These are phyloP conservation scores for Bothriochloa decipiens DNA, from an alignment of 176 grass and related monocot genomes.

Conservation along the genomic window DNA sequence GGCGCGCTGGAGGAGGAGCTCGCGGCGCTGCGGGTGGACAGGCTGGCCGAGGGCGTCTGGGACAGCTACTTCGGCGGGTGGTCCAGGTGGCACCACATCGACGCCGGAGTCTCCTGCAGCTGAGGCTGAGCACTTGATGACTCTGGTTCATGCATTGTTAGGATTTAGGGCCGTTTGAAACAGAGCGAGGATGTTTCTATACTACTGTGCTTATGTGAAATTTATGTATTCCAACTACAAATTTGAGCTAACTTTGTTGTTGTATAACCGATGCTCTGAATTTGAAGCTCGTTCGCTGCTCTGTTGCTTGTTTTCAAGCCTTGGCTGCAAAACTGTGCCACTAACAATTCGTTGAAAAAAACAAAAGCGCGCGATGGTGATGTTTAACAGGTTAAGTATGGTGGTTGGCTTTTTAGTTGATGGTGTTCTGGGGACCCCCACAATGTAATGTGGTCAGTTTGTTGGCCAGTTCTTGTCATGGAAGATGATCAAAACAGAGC, in stretches of 20 bases:
- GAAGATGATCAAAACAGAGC: background rate
- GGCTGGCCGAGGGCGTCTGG: conserved; percentile 55
- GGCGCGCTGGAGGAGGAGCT: conserved; percentile 50
- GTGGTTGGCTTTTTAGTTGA: background rate
- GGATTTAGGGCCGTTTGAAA: background rate
- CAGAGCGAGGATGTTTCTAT: background rate
- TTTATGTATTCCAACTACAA: background rate
- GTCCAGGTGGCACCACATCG: conserved; percentile 56
- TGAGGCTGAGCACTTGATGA: background rate
- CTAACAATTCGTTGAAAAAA: too few relatives aligned
- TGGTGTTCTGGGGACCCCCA: background rate
- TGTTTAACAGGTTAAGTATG: background rate
- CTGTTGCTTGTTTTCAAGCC: too few relatives aligned
- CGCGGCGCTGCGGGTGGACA: conserved; percentile 47
- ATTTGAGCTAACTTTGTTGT: too few relatives aligned
- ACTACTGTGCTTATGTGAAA: background rate
- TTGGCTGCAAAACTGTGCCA: too few relatives aligned
- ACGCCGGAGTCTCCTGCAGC: background rate
- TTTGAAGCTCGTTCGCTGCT: too few relatives aligned
- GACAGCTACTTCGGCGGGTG: conserved; percentile 59
- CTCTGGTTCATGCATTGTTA: background rate
- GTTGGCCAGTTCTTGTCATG: conserved; percentile 30
- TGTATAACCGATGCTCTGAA: background rate
- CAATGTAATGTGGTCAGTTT: background rate
- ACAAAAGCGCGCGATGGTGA: background rate